A percentile compares a stretch with the other conserved stretches of the same genome.
Conservation (phyloP, 345 rosid genomes). For the Acer saccharum region DNA sequence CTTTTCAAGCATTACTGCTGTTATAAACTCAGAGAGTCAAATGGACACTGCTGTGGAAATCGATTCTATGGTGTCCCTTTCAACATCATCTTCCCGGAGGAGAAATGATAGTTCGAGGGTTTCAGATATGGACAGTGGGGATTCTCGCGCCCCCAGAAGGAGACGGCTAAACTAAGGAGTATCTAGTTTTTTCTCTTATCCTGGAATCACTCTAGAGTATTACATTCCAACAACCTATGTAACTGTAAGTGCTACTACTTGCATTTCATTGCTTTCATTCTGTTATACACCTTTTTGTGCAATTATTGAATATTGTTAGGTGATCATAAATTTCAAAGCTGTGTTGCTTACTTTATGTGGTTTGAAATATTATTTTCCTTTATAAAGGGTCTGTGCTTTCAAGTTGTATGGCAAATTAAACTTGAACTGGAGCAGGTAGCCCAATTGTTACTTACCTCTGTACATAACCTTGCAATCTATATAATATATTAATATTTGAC, state of each 20-base stretch:
- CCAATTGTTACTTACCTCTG: background rate
- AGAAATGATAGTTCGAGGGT: constrained; percentile 69
- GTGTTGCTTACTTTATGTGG: constrained; percentile 15
- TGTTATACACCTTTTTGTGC: background rate
- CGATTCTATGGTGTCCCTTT: constrained; percentile 79
- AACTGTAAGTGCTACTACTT: constrained; percentile 9
- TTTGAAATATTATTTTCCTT: constrained; percentile 7
- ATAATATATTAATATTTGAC: background rate
- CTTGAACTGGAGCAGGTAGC: constrained; percentile 10
- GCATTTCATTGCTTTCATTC: constrained; percentile 21
- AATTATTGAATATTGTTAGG: background rate
- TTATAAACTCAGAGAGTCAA: constrained; percentile 82
- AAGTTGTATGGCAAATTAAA: constrained; percentile 10
- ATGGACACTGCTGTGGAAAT: constrained; percentile 85
- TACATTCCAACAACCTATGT: constrained; percentile 5
- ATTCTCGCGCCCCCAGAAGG: constrained; percentile 86
- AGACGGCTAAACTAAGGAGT: constrained; percentile 52
- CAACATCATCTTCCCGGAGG: constrained; percentile 83
- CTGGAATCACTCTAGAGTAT: constrained; percentile 20
- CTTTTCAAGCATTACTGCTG: constrained; percentile 85
- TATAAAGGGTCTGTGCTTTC: background rate
- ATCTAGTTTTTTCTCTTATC: background rate
- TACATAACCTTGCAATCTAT: constrained; percentile 21
- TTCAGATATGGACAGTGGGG: constrained; percentile 79
- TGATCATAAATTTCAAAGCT: constrained; percentile 10